Conservation (phyloP, 352 stramenopile genomes). For the Globisporangium nodosum region DNA sequence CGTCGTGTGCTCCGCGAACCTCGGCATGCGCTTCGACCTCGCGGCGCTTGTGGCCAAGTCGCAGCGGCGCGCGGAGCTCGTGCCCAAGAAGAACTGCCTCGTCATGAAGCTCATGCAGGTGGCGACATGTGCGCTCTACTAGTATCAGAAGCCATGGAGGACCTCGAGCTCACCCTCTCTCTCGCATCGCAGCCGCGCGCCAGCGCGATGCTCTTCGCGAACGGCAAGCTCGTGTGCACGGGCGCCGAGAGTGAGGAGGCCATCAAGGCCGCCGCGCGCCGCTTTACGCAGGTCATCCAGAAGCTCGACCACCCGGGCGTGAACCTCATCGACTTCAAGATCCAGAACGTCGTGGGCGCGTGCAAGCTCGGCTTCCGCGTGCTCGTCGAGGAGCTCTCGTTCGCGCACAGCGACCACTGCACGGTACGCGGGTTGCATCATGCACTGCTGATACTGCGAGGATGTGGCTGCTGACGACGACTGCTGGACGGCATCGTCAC, state of each 20-base stretch:
- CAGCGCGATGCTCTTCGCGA: constrained; percentile 81
- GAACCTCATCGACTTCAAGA: constrained; percentile 86
- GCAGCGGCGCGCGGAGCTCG: constrained; percentile 62
- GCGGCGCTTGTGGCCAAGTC: constrained; percentile 68
- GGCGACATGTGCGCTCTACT: no score
- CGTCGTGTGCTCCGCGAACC: constrained; percentile 74
- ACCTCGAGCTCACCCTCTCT: no score
- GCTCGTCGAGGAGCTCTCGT: constrained; percentile 75
- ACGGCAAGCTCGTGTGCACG: constrained; percentile 80
- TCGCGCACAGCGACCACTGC: constrained; percentile 66
- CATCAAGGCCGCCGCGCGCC: constrained; percentile 70
- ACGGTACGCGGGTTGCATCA: constrained; percentile 29
- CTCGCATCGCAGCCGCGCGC: constrained; percentile 33
- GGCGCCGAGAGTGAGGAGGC: constrained; percentile 64
- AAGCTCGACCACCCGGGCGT: constrained; percentile 82
- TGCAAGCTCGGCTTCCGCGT: constrained; percentile 72
- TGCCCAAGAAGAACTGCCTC: constrained; percentile 85
- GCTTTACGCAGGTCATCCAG: constrained; percentile 82
- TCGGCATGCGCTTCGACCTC: constrained; percentile 80
- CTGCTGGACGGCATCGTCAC: background rate
- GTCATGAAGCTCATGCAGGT: constrained; percentile 63
- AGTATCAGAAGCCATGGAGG: no score
- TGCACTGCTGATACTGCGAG: background rate
- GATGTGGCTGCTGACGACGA: background rate
- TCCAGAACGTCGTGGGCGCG: constrained; percentile 78